phyloP scores from a whole-genome alignment of 352 stramenopile genomes.

The Phytopythium aichiense region DNA sequence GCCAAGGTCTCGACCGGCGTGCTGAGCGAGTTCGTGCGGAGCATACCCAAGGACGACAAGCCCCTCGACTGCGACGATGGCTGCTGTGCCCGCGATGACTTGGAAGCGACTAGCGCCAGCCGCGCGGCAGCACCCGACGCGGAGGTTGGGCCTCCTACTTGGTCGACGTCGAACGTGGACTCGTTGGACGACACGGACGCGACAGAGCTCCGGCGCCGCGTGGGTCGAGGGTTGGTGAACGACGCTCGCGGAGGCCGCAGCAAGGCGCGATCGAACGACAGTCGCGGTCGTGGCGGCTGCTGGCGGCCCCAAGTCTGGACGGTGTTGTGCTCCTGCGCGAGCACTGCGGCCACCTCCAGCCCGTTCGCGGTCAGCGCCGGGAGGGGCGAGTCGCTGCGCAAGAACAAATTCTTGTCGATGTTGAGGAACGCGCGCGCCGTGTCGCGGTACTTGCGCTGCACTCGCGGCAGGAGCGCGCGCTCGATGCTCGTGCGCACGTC shows the following conservation, averaged over 20 bases:
- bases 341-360: not conserved
- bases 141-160: not conserved
- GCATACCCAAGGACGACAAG: not conserved
- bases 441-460: constrained; percentile 33
- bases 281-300: not conserved
- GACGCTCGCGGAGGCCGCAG: not conserved
- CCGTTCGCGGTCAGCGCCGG: constrained; percentile 9
- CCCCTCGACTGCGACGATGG: not conserved
- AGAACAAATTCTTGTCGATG: constrained; percentile 66
- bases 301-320: not conserved
- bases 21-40: not conserved
- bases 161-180: not conserved
- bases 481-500: constrained; percentile 36
- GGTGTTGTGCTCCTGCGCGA: not conserved
- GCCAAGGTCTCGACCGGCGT: not conserved
- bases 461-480: constrained; percentile 22
- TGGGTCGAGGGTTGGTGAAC: not conserved
- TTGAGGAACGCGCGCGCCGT: constrained; percentile 36
- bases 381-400: constrained; percentile 38
- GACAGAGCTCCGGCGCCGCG: not conserved
- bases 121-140: not conserved
- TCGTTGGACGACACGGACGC: not conserved
- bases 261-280: not conserved
- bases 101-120: not conserved
- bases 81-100: not conserved